Evolutionary conservation across 148 eudicot genomes (phyloP).

Genomic region (Selenicereus undatus): DNA sequence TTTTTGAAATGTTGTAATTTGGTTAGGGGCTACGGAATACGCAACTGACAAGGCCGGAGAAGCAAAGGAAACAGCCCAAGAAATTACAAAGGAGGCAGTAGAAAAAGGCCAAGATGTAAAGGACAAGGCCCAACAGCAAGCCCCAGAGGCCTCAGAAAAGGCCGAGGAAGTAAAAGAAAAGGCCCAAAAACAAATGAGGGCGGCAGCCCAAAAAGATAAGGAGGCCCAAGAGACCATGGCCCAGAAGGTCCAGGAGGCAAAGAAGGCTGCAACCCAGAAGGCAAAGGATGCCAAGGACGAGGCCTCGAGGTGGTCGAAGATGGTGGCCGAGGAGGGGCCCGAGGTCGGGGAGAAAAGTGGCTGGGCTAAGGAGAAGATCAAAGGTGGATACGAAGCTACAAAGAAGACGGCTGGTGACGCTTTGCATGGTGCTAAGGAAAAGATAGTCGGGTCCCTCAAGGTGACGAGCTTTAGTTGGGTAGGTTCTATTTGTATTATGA

Average conservation of each 20-base stretch:
- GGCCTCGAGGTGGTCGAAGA: neutral
- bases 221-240: constrained; percentile 9
- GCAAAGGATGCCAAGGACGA: constrained; percentile 15
- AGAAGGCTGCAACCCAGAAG: constrained; percentile 23
- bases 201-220: neutral
- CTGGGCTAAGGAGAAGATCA: too few relatives aligned
- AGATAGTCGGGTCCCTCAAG: constrained; percentile 1
- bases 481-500: too few relatives aligned
- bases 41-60: neutral
- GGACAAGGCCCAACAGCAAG: constrained; percentile 15
- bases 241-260: constrained; percentile 9
- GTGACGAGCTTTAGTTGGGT: constrained; percentile 16
- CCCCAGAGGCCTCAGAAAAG: constrained; percentile 16
- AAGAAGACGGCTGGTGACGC: constrained; percentile 26
- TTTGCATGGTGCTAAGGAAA: constrained; percentile 23
- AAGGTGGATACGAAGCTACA: constrained; percentile 11
- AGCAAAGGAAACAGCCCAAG: neutral
- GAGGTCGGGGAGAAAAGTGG: too few relatives aligned
- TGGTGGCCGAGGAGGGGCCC: neutral
- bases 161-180: neutral
- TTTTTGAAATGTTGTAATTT: too few relatives aligned
- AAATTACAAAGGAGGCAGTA: neutral
- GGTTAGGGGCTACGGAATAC: neutral
- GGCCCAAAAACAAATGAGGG: constrained; percentile 11
- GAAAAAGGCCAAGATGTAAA: neutral